phyloP scores from a whole-genome alignment of 306 rosid genomes.

The Acacia crassicarpa region DNA sequence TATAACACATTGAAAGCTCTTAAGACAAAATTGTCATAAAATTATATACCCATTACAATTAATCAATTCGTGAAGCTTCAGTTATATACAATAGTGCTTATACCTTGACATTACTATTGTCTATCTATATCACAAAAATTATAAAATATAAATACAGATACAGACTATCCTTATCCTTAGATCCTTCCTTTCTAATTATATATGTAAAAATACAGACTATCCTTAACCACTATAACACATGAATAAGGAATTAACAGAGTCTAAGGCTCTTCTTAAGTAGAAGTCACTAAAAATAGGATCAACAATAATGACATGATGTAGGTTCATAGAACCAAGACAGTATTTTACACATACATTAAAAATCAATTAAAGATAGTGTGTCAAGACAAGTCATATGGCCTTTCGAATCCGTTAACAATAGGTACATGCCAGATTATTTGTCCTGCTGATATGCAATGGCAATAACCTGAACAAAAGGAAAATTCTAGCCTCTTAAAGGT shows the following conservation, averaged over 20 bases:
- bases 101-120: background rate
- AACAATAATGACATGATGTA: background rate
- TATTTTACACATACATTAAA: constrained; percentile 26
- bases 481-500: background rate
- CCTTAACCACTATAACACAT: too few relatives aligned
- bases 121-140: background rate
- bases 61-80: background rate
- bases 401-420: constrained; percentile 49
- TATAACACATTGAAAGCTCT: too few relatives aligned
- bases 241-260: too few relatives aligned
- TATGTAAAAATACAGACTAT: background rate
- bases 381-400: background rate
- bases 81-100: background rate
- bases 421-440: background rate
- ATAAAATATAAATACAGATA: background rate
- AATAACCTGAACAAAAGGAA: too few relatives aligned
- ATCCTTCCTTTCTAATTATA: background rate
- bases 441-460: too few relatives aligned
- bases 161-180: background rate
- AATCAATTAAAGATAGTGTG: constrained; percentile 63
- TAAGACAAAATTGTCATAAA: too few relatives aligned
- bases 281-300: too few relatives aligned
- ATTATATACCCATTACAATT: too few relatives aligned
- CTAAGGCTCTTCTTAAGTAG: too few relatives aligned
- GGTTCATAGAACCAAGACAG: background rate